These are phyloP conservation scores for Phellopilus nigrolimitatus DNA, from an alignment of 1,284 basidiomycete genomes.

Conservation along the genomic window DNA sequence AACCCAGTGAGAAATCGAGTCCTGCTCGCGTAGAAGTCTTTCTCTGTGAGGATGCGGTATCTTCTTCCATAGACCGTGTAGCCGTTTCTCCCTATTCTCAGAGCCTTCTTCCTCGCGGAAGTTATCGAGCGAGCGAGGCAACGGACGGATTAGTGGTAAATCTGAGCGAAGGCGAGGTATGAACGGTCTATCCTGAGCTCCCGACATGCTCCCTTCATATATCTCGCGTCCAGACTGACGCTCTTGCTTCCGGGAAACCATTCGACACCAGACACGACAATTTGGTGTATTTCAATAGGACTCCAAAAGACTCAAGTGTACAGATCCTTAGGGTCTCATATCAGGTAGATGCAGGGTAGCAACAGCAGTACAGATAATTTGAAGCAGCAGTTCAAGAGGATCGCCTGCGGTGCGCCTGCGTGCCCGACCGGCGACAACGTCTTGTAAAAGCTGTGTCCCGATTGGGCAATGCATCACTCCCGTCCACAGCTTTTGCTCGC, in stretches of 20 bases:
- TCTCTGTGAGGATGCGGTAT: slow-evolving; percentile 36
- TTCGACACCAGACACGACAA: slow-evolving; percentile 5
- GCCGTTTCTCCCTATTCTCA: slow-evolving; percentile 50
- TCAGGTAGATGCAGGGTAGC: too few species aligned
- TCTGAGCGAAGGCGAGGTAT: slow-evolving; percentile 59
- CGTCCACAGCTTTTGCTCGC: too few species aligned
- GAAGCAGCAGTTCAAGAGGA: not conserved
- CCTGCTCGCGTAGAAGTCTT: slow-evolving; percentile 24
- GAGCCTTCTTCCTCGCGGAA: slow-evolving; percentile 62
- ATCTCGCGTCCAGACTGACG: slow-evolving; percentile 38
- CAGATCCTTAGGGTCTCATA: too few species aligned
- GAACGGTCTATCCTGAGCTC: slow-evolving; percentile 48
- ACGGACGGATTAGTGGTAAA: slow-evolving; percentile 34
- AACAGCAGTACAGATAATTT: not conserved
- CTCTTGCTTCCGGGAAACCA: slow-evolving; percentile 3
- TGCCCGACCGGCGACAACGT: too few species aligned
- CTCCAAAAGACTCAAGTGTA: slow-evolving; percentile 4
- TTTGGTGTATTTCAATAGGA: not conserved
- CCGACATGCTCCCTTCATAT: slow-evolving; percentile 47
- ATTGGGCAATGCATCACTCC: too few species aligned
- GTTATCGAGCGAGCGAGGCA: slow-evolving; percentile 49
- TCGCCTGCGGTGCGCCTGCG: too few species aligned
- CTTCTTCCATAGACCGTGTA: slow-evolving; percentile 58
- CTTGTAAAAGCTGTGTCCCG: too few species aligned
- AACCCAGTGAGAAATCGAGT: slow-evolving; percentile 26